Conservation (phyloP, 495 filamentous ascomycete species). For the Podospora pseudocomata region DNA sequence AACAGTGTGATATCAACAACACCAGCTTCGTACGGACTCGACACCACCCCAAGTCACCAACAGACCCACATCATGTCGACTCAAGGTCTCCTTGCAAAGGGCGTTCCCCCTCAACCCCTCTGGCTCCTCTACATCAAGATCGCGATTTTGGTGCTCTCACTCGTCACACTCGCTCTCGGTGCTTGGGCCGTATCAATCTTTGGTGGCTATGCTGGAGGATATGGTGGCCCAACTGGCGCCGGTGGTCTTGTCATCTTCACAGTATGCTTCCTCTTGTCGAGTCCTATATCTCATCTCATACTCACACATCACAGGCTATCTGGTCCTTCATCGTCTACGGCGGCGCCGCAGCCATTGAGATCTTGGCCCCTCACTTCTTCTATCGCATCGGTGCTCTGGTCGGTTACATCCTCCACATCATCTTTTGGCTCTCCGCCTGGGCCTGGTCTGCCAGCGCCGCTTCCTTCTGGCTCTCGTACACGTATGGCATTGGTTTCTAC, state of each 20-base stretch:
- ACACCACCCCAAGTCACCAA: not conserved
- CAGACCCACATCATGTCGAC: constrained; percentile 23
- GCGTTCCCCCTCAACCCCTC: constrained; percentile 32
- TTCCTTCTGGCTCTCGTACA: constrained; percentile 20
- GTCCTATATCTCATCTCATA: not conserved
- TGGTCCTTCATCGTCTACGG: constrained; percentile 37
- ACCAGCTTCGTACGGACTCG: not conserved
- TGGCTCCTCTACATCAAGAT: constrained; percentile 35
- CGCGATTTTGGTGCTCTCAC: constrained; percentile 37
- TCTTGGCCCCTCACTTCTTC: constrained; percentile 31
- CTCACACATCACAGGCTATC: constrained; percentile 25
- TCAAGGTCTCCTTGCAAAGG: constrained; percentile 29
- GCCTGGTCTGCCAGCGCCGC: constrained; percentile 38
- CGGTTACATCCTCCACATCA: constrained; percentile 31
- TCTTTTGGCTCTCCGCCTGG: constrained; percentile 45
- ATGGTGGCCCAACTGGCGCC: constrained; percentile 15
- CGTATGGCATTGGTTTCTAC: not conserved
- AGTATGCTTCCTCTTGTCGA: constrained; percentile 22
- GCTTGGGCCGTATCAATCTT: constrained; percentile 33
- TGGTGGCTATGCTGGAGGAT: constrained; percentile 14
- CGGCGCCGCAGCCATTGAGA: constrained; percentile 27
- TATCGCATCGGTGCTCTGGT: constrained; percentile 34
- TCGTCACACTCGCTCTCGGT: constrained; percentile 32
- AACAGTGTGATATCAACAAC: not conserved
- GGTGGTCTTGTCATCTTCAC: constrained; percentile 36